A percentile compares a stretch with the other conserved stretches of the same genome.
Conservation (phyloP, 208 protist species). For the Tritrichomonas musculus region DNA sequence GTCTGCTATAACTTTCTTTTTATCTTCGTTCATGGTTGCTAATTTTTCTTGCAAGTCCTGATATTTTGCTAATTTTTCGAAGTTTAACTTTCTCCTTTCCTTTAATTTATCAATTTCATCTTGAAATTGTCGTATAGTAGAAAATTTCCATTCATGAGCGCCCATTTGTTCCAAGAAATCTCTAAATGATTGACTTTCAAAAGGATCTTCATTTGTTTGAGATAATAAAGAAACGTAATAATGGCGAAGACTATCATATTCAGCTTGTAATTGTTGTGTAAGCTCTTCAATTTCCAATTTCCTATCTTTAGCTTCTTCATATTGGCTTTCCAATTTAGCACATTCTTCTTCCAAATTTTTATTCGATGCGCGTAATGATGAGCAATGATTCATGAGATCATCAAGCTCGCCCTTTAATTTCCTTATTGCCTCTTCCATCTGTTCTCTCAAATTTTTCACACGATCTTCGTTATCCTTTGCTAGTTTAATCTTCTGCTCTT, state of each 20-base stretch:
- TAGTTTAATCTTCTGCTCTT: neutral
- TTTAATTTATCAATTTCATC: neutral
- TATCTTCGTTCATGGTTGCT: neutral
- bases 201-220: slow-evolving; percentile 23
- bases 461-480: neutral
- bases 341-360: neutral
- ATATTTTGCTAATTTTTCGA: neutral
- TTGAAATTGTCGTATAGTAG: neutral
- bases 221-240: neutral
- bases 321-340: neutral
- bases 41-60: neutral
- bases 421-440: neutral
- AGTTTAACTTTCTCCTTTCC: neutral
- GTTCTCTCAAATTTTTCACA: neutral
- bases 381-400: neutral
- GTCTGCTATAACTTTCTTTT: neutral
- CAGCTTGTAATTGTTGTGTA: neutral
- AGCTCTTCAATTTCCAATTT: neutral
- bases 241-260: neutral
- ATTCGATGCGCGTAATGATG: neutral
- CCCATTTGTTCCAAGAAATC: neutral
- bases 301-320: neutral
- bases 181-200: neutral
- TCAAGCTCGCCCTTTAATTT: neutral
- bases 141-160: neutral